phyloP scores from a whole-genome alignment of 148 eudicot species.

The Amaranthus cruentus region DNA sequence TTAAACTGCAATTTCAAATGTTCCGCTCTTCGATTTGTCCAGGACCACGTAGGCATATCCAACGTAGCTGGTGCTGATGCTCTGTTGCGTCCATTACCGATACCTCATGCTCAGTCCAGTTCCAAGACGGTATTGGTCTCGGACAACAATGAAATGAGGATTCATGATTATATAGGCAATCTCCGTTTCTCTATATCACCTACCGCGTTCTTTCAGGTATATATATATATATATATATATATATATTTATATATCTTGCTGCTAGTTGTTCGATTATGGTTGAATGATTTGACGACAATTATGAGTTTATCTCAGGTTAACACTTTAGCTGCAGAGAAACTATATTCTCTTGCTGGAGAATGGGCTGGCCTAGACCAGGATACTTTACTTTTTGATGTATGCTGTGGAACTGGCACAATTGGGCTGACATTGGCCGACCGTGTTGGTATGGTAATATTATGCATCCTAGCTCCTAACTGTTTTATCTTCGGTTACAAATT shows the following conservation, averaged over 20 bases:
- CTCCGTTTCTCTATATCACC: constrained; percentile 84
- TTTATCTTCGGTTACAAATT: not conserved
- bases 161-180: constrained; percentile 80
- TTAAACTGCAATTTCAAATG: not conserved
- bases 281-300: not conserved
- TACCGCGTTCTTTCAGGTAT: constrained; percentile 89
- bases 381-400: constrained; percentile 87
- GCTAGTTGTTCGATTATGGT: constrained; percentile 4
- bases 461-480: constrained; percentile 10
- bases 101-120: constrained; percentile 33
- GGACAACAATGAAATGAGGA: constrained; percentile 49
- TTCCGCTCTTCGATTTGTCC: constrained; percentile 11
- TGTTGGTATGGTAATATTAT: constrained; percentile 88
- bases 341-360: constrained; percentile 94
- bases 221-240: not conserved
- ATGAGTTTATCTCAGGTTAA: constrained; percentile 55
- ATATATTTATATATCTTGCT: not conserved
- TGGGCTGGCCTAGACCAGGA: constrained; percentile 88
- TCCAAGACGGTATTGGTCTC: constrained; percentile 26
- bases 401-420: constrained; percentile 97
- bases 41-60: constrained; percentile 95
- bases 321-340: constrained; percentile 89
- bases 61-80: constrained; percentile 88
- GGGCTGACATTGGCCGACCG: constrained; percentile 89
- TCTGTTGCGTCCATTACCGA: constrained; percentile 54